Evolutionary conservation across 805 yeast genomes (phyloP).

Genomic region (Suhomyces pyralidae): DNA sequence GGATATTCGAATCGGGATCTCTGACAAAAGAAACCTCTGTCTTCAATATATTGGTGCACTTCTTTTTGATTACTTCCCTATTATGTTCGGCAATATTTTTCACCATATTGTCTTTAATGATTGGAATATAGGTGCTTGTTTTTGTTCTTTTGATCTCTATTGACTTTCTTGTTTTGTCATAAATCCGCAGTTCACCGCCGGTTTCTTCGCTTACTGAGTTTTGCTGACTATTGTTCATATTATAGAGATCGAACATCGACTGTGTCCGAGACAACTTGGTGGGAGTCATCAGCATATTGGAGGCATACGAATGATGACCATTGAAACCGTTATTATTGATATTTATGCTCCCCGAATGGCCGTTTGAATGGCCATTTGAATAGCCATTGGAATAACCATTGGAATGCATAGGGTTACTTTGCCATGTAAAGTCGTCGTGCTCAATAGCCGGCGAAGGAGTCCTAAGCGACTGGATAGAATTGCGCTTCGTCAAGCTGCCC

Average conservation of each 20-base stretch:
- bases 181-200: not conserved
- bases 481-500: conserved; percentile 20
- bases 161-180: not conserved
- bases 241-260: conserved; percentile 30
- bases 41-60: conserved; percentile 26
- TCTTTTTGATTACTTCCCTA: conserved; percentile 14
- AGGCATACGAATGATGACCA: not conserved
- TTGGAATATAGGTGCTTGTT: conserved; percentile 21
- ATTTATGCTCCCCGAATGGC: conserved; percentile 1
- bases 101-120: conserved; percentile 13
- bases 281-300: conserved; percentile 10
- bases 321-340: not conserved
- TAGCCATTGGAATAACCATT: conserved; percentile 1
- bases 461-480: conserved; percentile 29
- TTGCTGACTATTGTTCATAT: conserved; percentile 4
- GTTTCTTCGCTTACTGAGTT: not conserved
- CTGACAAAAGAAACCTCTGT: not conserved
- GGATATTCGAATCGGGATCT: not conserved
- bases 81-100: conserved; percentile 21
- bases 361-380: not conserved
- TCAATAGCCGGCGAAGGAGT: conserved; percentile 38
- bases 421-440: conserved; percentile 27
- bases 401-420: not conserved
- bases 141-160: conserved; percentile 13
- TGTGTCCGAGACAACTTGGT: conserved; percentile 31